These are phyloP conservation scores for Colletotrichum salicis DNA, from an alignment of 2,329 filamentous ascomycete species.

Conservation along the genomic window DNA sequence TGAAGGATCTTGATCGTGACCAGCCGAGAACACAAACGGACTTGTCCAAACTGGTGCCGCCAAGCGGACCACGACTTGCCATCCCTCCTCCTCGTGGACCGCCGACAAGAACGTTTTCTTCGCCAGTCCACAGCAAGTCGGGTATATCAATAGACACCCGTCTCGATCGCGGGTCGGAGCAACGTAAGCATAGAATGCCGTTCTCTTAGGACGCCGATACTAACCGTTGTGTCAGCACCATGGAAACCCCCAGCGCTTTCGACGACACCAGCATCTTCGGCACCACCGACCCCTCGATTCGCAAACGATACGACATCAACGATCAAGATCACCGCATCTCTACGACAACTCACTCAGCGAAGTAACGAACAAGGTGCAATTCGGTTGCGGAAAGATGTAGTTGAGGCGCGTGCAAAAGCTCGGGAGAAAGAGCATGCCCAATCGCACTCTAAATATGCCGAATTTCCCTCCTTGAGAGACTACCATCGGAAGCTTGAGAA, in stretches of 20 bases:
- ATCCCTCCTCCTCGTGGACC: background rate
- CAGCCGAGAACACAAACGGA: background rate
- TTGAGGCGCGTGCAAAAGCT: constrained; percentile 10
- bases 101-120: constrained; percentile 2
- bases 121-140: constrained; percentile 8
- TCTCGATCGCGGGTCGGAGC: background rate
- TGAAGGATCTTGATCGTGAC: constrained; percentile 31
- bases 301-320: background rate
- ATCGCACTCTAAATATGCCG: constrained; percentile 10
- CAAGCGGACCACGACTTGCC: background rate
- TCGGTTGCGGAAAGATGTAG: constrained; percentile 2
- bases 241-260: background rate
- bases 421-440: constrained; percentile 7
- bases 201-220: background rate
- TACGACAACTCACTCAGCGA: constrained; percentile 8
- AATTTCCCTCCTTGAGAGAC: constrained; percentile 27
- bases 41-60: background rate
- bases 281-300: background rate
- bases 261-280: constrained; percentile 8
- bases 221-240: constrained; percentile 6
- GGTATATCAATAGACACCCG: background rate
- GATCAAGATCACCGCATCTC: constrained; percentile 6
- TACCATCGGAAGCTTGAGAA: constrained; percentile 15
- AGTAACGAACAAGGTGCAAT: constrained; percentile 13
- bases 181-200: background rate